Percentiles rank a stretch among this genome's conserved stretches.
phyloP scores from a whole-genome alignment of 2,329 filamentous ascomycete genomes.

The Shiraia sp. region DNA sequence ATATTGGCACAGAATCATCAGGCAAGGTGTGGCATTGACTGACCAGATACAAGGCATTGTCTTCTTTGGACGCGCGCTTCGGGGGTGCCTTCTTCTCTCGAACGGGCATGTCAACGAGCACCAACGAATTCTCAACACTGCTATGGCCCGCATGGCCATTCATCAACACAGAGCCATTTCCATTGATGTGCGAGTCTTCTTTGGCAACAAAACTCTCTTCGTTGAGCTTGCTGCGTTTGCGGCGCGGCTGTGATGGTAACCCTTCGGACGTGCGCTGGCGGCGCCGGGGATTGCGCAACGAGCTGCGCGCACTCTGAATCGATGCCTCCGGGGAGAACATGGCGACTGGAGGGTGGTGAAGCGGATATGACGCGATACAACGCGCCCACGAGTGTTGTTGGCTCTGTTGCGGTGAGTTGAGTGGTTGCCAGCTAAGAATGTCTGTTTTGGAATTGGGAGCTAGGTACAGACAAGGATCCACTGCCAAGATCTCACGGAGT shows the following conservation, averaged over 20 bases:
- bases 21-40: constrained; percentile 24
- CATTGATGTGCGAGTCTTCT: constrained; percentile 31
- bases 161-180: constrained; percentile 35
- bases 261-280: constrained; percentile 52
- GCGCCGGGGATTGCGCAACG: constrained; percentile 51
- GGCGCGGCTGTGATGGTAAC: constrained; percentile 46
- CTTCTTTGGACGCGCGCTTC: constrained; percentile 66
- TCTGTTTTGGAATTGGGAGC: constrained; percentile 13
- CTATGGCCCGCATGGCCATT: constrained; percentile 39
- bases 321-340: constrained; percentile 48
- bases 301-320: constrained; percentile 41
- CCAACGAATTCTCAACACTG: constrained; percentile 33
- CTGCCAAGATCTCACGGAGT: constrained; percentile 13
- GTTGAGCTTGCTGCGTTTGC: constrained; percentile 54
- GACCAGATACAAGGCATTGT: constrained; percentile 69
- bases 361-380: constrained; percentile 33
- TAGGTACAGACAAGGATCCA: constrained; percentile 18
- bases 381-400: constrained; percentile 28
- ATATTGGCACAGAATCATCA: constrained; percentile 7
- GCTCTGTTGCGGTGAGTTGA: constrained; percentile 13
- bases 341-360: constrained; percentile 10
- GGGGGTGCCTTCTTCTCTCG: constrained; percentile 44
- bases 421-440: constrained; percentile 21
- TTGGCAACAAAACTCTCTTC: constrained; percentile 45
- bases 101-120: constrained; percentile 44